Percentiles rank a stretch among this genome's conserved stretches.
Evolutionary conservation across 2,329 filamentous ascomycete genomes (phyloP).

Genomic region (Ascochyta fabae): DNA sequence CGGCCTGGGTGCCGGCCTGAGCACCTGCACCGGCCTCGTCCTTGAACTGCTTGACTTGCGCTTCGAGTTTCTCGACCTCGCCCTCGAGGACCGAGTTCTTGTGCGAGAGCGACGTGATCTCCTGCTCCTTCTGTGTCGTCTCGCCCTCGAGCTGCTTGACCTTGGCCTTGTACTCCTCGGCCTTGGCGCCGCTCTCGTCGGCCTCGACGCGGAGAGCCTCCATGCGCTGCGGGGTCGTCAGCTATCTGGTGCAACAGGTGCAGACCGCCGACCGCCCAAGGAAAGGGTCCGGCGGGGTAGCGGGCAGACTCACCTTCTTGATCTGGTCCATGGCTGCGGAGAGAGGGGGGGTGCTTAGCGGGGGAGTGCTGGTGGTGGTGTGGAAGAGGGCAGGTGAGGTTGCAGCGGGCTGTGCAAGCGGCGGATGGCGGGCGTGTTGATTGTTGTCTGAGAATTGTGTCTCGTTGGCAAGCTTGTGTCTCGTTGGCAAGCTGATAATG

Average conservation of each 20-base stretch:
- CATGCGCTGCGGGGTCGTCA: constrained; percentile 74
- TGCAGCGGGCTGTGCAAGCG: constrained; percentile 13
- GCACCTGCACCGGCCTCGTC: constrained; percentile 80
- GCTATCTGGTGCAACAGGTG: constrained; percentile 11
- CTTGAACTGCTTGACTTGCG: constrained; percentile 84
- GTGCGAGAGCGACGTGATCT: constrained; percentile 95
- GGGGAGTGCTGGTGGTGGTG: constrained; percentile 8
- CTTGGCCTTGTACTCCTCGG: constrained; percentile 85
- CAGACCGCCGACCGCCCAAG: constrained; percentile 16
- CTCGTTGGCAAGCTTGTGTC: constrained; percentile 25
- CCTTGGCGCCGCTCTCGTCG: constrained; percentile 80
- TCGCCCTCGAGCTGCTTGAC: constrained; percentile 94
- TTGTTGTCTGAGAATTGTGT: constrained; percentile 33
- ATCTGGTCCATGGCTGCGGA: constrained; percentile 76
- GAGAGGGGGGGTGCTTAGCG: constrained; percentile 12
- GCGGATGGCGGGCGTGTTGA: constrained; percentile 16
- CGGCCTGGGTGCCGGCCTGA: constrained; percentile 86
- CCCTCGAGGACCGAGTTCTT: constrained; percentile 89
- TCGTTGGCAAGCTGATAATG: constrained; percentile 34
- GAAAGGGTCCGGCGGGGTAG: constrained; percentile 45
- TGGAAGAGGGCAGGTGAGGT: constrained; percentile 12
- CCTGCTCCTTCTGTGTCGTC: constrained; percentile 95
- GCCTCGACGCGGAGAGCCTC: constrained; percentile 91
- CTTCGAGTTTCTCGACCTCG: constrained; percentile 93
- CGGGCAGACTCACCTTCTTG: constrained; percentile 74